A percentile compares a stretch with the other conserved stretches of the same genome.
Evolutionary conservation across 352 stramenopile species (phyloP).

Genomic region (Globisporangium orthogonon): DNA sequence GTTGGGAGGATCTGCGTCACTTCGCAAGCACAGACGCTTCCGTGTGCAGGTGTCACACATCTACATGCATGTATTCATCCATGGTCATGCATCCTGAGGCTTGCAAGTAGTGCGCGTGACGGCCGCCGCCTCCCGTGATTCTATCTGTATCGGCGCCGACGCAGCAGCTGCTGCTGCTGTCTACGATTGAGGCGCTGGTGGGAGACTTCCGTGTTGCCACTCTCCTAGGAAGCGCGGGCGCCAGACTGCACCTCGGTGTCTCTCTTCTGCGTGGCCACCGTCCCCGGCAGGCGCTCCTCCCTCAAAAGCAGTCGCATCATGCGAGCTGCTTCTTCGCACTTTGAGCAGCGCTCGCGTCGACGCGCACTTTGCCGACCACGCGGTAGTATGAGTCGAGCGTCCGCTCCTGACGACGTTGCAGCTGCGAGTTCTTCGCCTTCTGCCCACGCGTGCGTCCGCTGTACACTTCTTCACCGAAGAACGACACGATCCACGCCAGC

Average conservation of each 20-base stretch:
- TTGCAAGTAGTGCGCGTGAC: neutral
- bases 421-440: conserved; percentile 29
- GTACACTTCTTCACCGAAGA: conserved; percentile 59
- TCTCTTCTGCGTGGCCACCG: neutral
- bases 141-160: too few species aligned
- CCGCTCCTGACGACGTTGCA: conserved; percentile 35
- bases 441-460: conserved; percentile 66
- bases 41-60: neutral
- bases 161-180: too few species aligned
- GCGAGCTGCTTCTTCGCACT: conserved; percentile 9
- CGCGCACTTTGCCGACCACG: conserved; percentile 51
- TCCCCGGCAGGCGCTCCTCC: too few species aligned
- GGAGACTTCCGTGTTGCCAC: too few species aligned
- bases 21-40: too few species aligned
- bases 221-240: too few species aligned
- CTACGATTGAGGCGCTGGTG: too few species aligned
- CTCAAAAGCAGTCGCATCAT: neutral
- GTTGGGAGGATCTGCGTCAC: too few species aligned
- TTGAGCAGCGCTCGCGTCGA: conserved; percentile 10
- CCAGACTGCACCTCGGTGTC: neutral
- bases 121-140: neutral
- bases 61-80: neutral
- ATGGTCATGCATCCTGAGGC: neutral
- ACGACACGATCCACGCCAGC: conserved; percentile 63
- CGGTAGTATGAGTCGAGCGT: conserved; percentile 76